phyloP scores from a whole-genome alignment of 2,329 filamentous ascomycete genomes.

The Exophiala spinifera region DNA sequence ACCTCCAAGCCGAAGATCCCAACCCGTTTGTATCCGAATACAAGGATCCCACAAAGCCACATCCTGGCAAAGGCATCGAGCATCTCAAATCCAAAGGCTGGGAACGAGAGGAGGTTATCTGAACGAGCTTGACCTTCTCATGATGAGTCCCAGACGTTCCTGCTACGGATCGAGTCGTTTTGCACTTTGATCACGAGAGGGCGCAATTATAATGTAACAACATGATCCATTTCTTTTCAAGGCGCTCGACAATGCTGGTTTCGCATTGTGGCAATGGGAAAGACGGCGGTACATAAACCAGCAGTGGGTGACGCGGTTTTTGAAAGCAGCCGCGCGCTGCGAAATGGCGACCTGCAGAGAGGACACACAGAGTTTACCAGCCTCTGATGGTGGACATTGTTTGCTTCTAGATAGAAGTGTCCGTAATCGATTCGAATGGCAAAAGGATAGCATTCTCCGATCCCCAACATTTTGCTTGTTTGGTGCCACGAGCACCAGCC shows the following conservation, averaged over 20 bases:
- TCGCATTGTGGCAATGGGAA: too few species aligned
- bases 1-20: constrained; percentile 80
- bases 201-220: too few species aligned
- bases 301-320: too few species aligned
- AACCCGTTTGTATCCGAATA: constrained; percentile 89
- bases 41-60: constrained; percentile 63
- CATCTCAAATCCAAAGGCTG: constrained; percentile 70
- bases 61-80: constrained; percentile 66
- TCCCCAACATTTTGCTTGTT: not conserved
- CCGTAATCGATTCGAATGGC: not conserved
- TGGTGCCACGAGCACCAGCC: too few species aligned
- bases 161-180: too few species aligned
- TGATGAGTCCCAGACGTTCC: not conserved
- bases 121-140: not conserved
- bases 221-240: too few species aligned
- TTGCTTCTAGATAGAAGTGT: not conserved
- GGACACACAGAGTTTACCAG: too few species aligned
- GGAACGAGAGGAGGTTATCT: constrained; percentile 76
- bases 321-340: too few species aligned
- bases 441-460: not conserved
- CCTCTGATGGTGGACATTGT: not conserved
- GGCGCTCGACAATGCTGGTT: too few species aligned
- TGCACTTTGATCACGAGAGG: too few species aligned
- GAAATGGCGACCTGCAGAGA: too few species aligned
- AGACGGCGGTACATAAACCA: too few species aligned